Evolutionary conservation across 768 basidiomycete species (phyloP), one percentile per base, ranked within the genome.

Genomic region (Rhodotorula babjevae): DNA sequence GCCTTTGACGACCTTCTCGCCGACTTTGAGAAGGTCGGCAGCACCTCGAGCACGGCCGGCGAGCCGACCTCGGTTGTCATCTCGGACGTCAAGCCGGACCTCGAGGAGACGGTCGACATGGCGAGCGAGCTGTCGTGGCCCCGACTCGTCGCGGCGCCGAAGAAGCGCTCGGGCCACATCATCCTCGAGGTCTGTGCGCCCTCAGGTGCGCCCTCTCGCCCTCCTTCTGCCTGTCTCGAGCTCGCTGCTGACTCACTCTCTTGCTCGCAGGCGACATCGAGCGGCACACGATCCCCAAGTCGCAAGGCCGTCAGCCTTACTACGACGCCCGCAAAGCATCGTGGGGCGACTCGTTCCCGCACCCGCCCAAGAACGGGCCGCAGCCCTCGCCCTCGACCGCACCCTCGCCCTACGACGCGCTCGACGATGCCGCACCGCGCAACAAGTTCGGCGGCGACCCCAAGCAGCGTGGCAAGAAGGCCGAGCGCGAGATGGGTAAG

Each of bases 311-410:
- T 80, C 93, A 97, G 77, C 85, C 87, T 0, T 99, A 87, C 79
- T 93, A 97, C 79, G 96, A 98, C 80, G 93, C 94, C 5, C 88
- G 94, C 49, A 97, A 98, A 82, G 88, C 91, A 0, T 82, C 81
- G 18, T 98, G 95, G 94, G 96, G 96, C 29, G 96, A 98, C 80
- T 84, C 92, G 33, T 97, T 98, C 82, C 96, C 96, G 31, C 94
- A 97, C 79, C 81, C 84, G 27, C 87, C 93, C 10, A 93, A 93
- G 81, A 71, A 76, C 60, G 72, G 71, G 0, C 63, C 72, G 5
- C 59, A 64, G 36, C 71, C 69, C 14, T 72, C 75, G 0, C 71
- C 75, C 0, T 49, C 68, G 19, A 74, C 65, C 3, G 62, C 68
- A 2, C 29, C 61, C 0, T 57, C 68, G 7, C 21, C 65, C 23